These are phyloP conservation scores for Boletus subcaerulescens DNA, from an alignment of 768 basidiomycete species.

Conservation along the genomic window DNA sequence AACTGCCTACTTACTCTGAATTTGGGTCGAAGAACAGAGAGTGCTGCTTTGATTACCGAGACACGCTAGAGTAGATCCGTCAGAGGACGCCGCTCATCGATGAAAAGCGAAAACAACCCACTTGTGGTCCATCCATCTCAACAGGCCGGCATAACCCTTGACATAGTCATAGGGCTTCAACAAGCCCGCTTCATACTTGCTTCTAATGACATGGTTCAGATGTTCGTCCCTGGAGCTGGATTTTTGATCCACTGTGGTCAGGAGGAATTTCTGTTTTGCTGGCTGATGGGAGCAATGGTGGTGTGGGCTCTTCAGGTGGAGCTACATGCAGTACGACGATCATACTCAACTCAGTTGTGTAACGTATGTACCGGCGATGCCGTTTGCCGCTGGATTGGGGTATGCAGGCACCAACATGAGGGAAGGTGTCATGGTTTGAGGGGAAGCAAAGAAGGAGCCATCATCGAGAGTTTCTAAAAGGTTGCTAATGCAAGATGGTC, in stretches of 20 bases:
- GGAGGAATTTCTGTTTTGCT: conserved; percentile 86
- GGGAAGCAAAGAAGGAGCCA: conserved; percentile 70
- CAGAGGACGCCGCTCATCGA: not conserved
- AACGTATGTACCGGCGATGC: conserved; percentile 15
- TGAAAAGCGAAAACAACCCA: conserved; percentile 32
- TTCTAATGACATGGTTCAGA: conserved; percentile 85
- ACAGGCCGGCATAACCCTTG: conserved; percentile 88
- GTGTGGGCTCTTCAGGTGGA: conserved; percentile 40
- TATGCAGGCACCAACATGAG: conserved; percentile 43
- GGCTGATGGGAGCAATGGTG: conserved; percentile 63
- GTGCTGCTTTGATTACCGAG: conserved; percentile 86
- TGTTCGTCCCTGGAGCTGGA: conserved; percentile 88
- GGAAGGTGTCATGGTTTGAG: conserved; percentile 46
- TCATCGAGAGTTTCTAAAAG: conserved; percentile 89
- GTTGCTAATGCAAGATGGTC: conserved; percentile 47
- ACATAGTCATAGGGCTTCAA: conserved; percentile 96
- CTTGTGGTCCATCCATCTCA: conserved; percentile 95
- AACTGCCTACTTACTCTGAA: conserved; percentile 58
- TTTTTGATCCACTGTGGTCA: conserved; percentile 94
- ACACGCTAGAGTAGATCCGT: conserved; percentile 52
- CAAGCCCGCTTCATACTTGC: conserved; percentile 95
- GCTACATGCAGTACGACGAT: conserved; percentile 22
- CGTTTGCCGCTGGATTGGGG: conserved; percentile 10
- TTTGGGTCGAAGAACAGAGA: conserved; percentile 84
- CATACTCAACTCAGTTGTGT: conserved; percentile 12